Evolutionary conservation across 2,329 filamentous ascomycete genomes (phyloP).

Genomic region (Claviceps paspali): DNA sequence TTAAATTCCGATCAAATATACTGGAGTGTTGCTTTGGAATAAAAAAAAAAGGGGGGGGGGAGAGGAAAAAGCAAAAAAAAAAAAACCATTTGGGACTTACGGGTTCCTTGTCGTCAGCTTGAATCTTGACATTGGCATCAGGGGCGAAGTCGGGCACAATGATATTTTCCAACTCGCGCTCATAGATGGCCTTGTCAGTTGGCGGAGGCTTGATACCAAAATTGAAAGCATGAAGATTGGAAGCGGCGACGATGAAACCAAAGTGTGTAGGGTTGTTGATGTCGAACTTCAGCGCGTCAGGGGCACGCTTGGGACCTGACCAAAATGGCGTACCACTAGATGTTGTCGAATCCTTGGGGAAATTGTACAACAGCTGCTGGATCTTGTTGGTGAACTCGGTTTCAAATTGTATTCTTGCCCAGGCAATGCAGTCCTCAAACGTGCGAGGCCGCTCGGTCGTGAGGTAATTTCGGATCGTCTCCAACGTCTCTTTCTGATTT

Average conservation of each 20-base stretch:
- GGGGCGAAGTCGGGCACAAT: constrained; percentile 93
- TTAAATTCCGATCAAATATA: background rate
- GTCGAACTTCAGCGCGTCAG: constrained; percentile 82
- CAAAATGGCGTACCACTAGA: constrained; percentile 86
- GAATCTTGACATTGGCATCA: constrained; percentile 84
- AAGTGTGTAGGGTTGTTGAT: constrained; percentile 72
- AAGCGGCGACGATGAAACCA: constrained; percentile 72
- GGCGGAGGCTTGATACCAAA: constrained; percentile 86
- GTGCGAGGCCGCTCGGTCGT: constrained; percentile 82
- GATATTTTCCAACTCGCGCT: constrained; percentile 74
- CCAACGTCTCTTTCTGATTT: constrained; percentile 85
- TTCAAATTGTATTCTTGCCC: constrained; percentile 89
- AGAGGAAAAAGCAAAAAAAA: too few relatives aligned
- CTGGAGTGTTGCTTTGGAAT: background rate
- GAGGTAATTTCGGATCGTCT: constrained; percentile 78
- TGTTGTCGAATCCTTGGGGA: constrained; percentile 84
- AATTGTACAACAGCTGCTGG: constrained; percentile 89
- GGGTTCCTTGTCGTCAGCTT: constrained; percentile 87
- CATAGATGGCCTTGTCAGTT: constrained; percentile 51
- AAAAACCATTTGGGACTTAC: constrained; percentile 24
- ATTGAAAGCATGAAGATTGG: constrained; percentile 93
- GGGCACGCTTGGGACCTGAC: constrained; percentile 95
- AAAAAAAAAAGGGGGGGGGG: background rate
- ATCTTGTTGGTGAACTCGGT: constrained; percentile 95
- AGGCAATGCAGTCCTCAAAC: constrained; percentile 93